Evolutionary conservation across 208 protist species (phyloP), one percentile per base, ranked within the genome.

Genomic region (Trypanosoma lewisi): DNA sequence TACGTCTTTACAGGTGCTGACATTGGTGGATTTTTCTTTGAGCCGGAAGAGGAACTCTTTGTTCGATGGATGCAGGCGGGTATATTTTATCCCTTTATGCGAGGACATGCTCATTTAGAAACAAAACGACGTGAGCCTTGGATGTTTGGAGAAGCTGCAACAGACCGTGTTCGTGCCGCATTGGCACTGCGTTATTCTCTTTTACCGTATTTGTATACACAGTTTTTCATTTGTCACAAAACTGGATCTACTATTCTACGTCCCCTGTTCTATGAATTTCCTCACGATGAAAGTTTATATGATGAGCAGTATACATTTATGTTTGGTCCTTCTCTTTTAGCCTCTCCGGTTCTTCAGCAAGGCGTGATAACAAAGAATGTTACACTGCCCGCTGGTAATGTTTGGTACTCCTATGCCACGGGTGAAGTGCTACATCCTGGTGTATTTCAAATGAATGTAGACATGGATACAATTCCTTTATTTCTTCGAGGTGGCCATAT

Each of bases 11-110:
- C 65, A 41, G 98, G 98, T 48, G 91, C 96, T 37, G 98, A 99
- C 75, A 85, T 99, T 44, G 98, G 98, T 28, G 98, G 98, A 28
- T 99, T 99, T 80, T 99, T 99, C 85, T 89, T 90, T 55, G 96
- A 99, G 59, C 83, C 98, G 11, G 90, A 97, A 21, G 69, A 87
- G 34, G 96, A 99, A 75, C 84, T 99, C 7, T 79, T 99, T 33
- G 87, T 96, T 14, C 90, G 98, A 17, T 99, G 98, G 98, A 98
- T 98, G 75, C 98, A 99, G 81, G 77, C 91, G 0, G 96, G 83
- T 57, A 77, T 85, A 37, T 98, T 97, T 61, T 91, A 98, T 71
- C 98, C 98, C 23, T 99, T 99, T 85, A 98, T 99, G 72, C 90
- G 98, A 33, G 93, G 79, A 12, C 98, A 99, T 76, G 85, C 96